A percentile compares a stretch with the other conserved stretches of the same genome.
Evolutionary conservation across 768 basidiomycete genomes (phyloP).

Genomic region (Trametes cubensis): DNA sequence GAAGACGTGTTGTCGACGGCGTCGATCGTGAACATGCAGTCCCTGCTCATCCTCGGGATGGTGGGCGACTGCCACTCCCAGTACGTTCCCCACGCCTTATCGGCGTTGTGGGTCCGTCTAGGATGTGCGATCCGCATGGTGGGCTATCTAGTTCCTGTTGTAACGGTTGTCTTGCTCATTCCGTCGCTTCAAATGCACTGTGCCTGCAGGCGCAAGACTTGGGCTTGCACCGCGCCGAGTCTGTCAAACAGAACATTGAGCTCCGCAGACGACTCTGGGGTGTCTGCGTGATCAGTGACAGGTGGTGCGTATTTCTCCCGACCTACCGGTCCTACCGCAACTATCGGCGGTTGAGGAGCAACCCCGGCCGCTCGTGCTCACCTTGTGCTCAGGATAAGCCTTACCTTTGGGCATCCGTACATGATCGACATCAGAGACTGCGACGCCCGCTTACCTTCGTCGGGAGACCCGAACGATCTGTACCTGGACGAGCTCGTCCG

Average conservation of each 20-base stretch:
- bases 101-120: slow-evolving; percentile 82
- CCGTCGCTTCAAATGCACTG: slow-evolving; percentile 16
- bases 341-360: neutral
- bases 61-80: slow-evolving; percentile 89
- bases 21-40: slow-evolving; percentile 84
- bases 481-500: slow-evolving; percentile 93
- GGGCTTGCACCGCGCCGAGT: slow-evolving; percentile 91
- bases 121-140: slow-evolving; percentile 95
- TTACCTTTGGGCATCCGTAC: slow-evolving; percentile 90
- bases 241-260: slow-evolving; percentile 81
- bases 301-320: slow-evolving; percentile 62
- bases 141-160: slow-evolving; percentile 34
- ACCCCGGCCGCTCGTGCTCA: slow-evolving; percentile 1
- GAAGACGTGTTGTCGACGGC: slow-evolving; percentile 92
- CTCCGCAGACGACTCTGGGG: slow-evolving; percentile 91
- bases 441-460: slow-evolving; percentile 90
- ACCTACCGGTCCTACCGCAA: slow-evolving; percentile 1
- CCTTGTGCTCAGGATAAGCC: slow-evolving; percentile 63
- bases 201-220: slow-evolving; percentile 85
- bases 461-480: slow-evolving; percentile 74
- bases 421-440: slow-evolving; percentile 98
- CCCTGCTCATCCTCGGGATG: slow-evolving; percentile 84
- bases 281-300: slow-evolving; percentile 90
- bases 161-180: slow-evolving; percentile 6
- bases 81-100: slow-evolving; percentile 82